Conservation (phyloP, 108 stramenopile genomes). For the Nannochloropsis oceanica region DNA sequence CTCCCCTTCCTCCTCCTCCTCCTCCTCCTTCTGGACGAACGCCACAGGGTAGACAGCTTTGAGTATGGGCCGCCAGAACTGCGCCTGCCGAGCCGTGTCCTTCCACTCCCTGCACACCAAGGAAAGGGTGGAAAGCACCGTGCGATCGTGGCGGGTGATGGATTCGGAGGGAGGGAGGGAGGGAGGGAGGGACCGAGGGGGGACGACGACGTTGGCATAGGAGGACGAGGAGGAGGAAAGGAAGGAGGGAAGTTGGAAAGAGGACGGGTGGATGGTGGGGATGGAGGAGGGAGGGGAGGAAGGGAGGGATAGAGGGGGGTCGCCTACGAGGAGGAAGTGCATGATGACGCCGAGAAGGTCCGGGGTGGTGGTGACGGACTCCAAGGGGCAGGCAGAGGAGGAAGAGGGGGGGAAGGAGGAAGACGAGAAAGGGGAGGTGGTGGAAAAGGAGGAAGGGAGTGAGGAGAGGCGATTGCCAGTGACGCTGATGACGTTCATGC, state of each 20-base stretch:
- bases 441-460: not conserved
- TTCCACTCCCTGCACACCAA: not conserved
- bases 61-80: not conserved
- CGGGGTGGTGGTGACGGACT: too few relatives aligned
- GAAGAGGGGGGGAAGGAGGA: not conserved
- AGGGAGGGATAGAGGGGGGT: too few relatives aligned
- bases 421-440: not conserved
- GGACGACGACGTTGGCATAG: too few relatives aligned
- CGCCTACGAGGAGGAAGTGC: too few relatives aligned
- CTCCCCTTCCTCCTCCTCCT: not conserved
- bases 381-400: not conserved
- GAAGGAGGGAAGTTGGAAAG: too few relatives aligned
- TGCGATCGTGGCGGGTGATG: not conserved
- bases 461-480: not conserved
- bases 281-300: too few relatives aligned
- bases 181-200: not conserved
- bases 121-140: not conserved
- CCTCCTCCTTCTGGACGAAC: not conserved
- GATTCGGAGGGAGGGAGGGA: not conserved
- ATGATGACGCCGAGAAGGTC: too few relatives aligned
- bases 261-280: too few relatives aligned
- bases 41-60: not conserved
- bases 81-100: not conserved
- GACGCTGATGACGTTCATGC: not conserved
- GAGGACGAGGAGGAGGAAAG: too few relatives aligned